Base-by-base conservation (phyloP, 2,329 filamentous ascomycete genomes). In the Stagonosporopsis vannaccii region DNA sequence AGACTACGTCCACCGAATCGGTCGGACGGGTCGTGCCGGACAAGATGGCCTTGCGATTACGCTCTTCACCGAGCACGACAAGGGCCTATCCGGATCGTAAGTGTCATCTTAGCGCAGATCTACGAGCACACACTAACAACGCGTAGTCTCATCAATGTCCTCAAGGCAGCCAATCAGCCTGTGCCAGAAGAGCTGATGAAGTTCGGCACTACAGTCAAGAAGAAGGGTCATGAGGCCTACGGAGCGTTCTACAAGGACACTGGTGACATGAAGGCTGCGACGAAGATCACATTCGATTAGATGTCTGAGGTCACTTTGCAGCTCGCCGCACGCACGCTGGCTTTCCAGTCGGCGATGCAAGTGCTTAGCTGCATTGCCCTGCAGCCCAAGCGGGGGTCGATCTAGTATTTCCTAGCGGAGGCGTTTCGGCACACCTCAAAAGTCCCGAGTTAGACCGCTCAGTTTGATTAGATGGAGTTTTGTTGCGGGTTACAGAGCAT, bases 121-220 rank as follows among this genome's bases (percentile, higher is more conserved):
- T 35, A 45, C 41, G 19, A 45, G 25, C 25, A 41, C 41, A 41
- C 41, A 25, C 61, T 68, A 51, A 64, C 59, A 62, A 25, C 37
- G n/a, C 40, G 15, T 66, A 93, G 90, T 9, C 81, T 99, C 67
- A 90, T 98, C 80, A 98, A 98, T 75, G 92, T 99, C 52, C 85
- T 99, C 60, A 96, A 90, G 78, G 91, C 88, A n/a, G 93, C 95
- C 22, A 91, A 92, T 63, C 95, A 99, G 78, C 84, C 87, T 12
- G 91, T 99, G 0, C 95, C 95, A 2, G 92, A 97, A 39, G 90
- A 91, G 23, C 81, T 99, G 33, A 82, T 98, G 75, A 97, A 96
- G 79, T 99, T 97, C 67, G 95, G 95, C 69, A 96, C 92, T 20
- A 98, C 94, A 0, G 95, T 99, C 48, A 99, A 98, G 87, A 97